phyloP scores from a whole-genome alignment of 768 basidiomycete species.

The Tricholoma hemisulphureum region DNA sequence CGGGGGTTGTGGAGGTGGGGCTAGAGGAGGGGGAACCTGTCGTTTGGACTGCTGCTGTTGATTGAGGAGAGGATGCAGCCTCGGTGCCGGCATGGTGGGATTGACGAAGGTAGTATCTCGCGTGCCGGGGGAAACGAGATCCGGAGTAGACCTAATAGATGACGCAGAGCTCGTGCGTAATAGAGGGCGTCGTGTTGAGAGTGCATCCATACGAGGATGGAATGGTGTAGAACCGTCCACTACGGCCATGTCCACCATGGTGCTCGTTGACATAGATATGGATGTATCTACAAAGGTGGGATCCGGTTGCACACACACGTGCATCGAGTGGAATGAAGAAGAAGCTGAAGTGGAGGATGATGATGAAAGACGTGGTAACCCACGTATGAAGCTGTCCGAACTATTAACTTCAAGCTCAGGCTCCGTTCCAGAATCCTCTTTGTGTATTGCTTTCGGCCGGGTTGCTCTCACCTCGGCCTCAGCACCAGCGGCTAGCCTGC shows the following conservation, averaged over 20 bases:
- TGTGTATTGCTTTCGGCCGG: slow-evolving; percentile 12
- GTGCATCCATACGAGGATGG: background rate
- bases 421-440: background rate
- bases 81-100: slow-evolving; percentile 2
- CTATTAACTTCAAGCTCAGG: background rate
- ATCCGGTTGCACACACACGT: background rate
- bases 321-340: background rate
- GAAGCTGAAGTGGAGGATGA: slow-evolving; percentile 7
- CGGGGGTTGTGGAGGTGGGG: slow-evolving; percentile 1
- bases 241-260: slow-evolving; percentile 9
- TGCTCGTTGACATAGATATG: slow-evolving; percentile 1
- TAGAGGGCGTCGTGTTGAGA: background rate
- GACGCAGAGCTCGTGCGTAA: background rate
- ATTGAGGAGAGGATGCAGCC: slow-evolving; percentile 16
- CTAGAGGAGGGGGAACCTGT: slow-evolving; percentile 8
- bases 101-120: background rate
- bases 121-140: background rate
- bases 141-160: background rate
- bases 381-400: background rate
- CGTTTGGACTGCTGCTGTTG: slow-evolving; percentile 7
- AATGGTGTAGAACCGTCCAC: background rate
- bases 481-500: background rate
- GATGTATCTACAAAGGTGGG: slow-evolving; percentile 1
- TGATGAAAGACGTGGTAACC: slow-evolving; percentile 2
- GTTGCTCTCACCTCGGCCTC: background rate